phyloP scores from a whole-genome alignment of 768 basidiomycete species.

The Mycena latifolia region DNA sequence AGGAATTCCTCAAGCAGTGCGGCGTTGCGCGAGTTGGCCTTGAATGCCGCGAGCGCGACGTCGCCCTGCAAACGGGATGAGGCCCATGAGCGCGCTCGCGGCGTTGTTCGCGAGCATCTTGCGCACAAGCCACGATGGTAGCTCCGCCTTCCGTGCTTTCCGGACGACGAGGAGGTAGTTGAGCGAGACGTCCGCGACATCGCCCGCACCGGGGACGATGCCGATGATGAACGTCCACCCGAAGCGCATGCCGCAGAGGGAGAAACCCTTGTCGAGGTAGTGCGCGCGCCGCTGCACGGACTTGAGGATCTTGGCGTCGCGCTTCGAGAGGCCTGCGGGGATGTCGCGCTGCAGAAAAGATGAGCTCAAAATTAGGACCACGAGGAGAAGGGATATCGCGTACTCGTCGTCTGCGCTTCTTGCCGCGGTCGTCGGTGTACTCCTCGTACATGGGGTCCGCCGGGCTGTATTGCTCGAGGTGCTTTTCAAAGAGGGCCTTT shows the following conservation, averaged over 20 bases:
- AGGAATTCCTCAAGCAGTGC: conserved; percentile 88
- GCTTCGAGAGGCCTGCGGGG: conserved; percentile 81
- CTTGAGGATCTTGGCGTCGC: conserved; percentile 81
- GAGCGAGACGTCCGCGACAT: conserved; percentile 70
- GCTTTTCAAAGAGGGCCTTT: conserved; percentile 69
- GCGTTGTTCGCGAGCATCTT: conserved; percentile 86
- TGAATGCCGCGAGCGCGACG: conserved; percentile 80
- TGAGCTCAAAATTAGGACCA: conserved; percentile 12
- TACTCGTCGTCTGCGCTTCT: conserved; percentile 70
- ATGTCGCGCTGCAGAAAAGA: conserved; percentile 63
- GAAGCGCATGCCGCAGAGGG: conserved; percentile 82
- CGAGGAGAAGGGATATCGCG: conserved; percentile 32
- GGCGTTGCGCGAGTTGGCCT: conserved; percentile 93
- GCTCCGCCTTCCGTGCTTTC: conserved; percentile 81
- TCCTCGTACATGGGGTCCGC: conserved; percentile 81
- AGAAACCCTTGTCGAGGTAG: conserved; percentile 90
- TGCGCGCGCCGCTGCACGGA: conserved; percentile 84
- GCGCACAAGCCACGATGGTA: conserved; percentile 71
- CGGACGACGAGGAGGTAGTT: conserved; percentile 84
- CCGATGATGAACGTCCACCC: conserved; percentile 91
- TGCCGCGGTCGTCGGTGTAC: conserved; percentile 67
- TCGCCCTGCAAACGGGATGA: conserved; percentile 83
- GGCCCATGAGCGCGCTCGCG: conserved; percentile 73
- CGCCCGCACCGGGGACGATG: conserved; percentile 78
- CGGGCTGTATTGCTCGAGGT: conserved; percentile 77